phyloP scores from a whole-genome alignment of 2,329 filamentous ascomycete genomes.

The Talaromyces verruculosus region DNA sequence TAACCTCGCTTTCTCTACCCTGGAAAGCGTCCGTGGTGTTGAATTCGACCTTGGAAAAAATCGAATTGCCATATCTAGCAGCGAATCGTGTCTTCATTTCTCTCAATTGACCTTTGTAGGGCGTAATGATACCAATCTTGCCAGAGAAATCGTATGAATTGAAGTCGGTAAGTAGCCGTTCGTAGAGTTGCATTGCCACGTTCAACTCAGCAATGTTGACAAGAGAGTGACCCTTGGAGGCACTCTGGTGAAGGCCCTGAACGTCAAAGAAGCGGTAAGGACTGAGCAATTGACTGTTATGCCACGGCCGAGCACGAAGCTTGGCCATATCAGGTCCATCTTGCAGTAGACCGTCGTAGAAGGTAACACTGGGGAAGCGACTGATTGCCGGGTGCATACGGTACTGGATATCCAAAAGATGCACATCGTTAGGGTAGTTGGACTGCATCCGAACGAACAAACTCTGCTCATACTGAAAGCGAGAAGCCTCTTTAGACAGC shows the following conservation, averaged over 20 bases:
- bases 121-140: constrained; percentile 95
- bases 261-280: constrained; percentile 98
- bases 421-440: constrained; percentile 82
- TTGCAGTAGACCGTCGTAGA: constrained; percentile 84
- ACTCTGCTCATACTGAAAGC: constrained; percentile 95
- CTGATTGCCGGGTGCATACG: constrained; percentile 99
- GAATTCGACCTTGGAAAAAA: constrained; percentile 84
- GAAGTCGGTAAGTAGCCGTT: constrained; percentile 74
- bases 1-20: constrained; percentile 93
- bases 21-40: constrained; percentile 99
- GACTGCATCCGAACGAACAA: constrained; percentile 97
- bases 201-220: constrained; percentile 86
- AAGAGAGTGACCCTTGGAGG: constrained; percentile 81
- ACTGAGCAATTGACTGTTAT: constrained; percentile 73
- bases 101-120: constrained; percentile 89
- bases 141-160: constrained; percentile 66
- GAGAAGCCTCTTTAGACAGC: constrained; percentile 85
- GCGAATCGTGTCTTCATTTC: constrained; percentile 76
- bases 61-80: constrained; percentile 68
- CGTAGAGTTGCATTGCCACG: constrained; percentile 81
- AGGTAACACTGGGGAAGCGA: constrained; percentile 81
- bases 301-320: constrained; percentile 80
- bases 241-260: constrained; percentile 77
- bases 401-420: constrained; percentile 95
- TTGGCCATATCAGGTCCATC: constrained; percentile 81